A percentile compares a stretch with the other conserved stretches of the same genome.
phyloP scores from a whole-genome alignment of 495 filamentous ascomycete species.

The Penicillium cataractarum region DNA sequence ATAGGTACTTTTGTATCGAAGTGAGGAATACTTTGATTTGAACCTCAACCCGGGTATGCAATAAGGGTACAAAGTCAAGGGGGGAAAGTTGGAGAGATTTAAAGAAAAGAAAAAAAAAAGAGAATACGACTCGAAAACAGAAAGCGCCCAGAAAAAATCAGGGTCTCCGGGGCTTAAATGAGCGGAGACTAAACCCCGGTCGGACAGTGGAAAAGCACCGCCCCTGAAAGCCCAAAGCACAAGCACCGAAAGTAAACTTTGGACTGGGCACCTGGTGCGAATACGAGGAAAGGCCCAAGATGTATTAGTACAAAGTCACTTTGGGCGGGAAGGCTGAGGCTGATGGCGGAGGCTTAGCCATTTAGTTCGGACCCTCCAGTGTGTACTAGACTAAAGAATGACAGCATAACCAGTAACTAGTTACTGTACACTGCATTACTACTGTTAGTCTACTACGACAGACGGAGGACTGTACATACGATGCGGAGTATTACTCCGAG shows the following conservation, averaged over 20 bases:
- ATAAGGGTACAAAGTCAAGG: neutral
- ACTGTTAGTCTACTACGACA: too few species aligned
- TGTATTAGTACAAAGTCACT: neutral
- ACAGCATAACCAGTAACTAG: too few species aligned
- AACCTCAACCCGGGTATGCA: neutral
- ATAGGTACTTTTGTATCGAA: neutral
- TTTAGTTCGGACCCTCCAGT: neutral
- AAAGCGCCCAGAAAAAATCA: neutral
- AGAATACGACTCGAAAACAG: neutral
- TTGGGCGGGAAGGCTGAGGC: neutral
- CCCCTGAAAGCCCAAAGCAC: too few species aligned
- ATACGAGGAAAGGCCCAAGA: neutral
- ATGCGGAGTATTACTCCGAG: neutral
- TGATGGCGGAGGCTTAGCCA: neutral
- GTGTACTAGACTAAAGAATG: neutral
- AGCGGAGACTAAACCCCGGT: constrained; percentile 1
- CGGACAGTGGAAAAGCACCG: neutral
- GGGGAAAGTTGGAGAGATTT: neutral
- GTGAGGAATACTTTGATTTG: neutral
- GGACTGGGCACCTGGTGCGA: neutral
- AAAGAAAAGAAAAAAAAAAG: neutral
- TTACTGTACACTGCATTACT: too few species aligned
- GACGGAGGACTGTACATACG: neutral
- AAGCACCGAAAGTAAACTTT: too few species aligned
- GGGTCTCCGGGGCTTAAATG: constrained; percentile 1